Base-by-base conservation (phyloP, 345 rosid species). In the Eucalyptus viminalis region DNA sequence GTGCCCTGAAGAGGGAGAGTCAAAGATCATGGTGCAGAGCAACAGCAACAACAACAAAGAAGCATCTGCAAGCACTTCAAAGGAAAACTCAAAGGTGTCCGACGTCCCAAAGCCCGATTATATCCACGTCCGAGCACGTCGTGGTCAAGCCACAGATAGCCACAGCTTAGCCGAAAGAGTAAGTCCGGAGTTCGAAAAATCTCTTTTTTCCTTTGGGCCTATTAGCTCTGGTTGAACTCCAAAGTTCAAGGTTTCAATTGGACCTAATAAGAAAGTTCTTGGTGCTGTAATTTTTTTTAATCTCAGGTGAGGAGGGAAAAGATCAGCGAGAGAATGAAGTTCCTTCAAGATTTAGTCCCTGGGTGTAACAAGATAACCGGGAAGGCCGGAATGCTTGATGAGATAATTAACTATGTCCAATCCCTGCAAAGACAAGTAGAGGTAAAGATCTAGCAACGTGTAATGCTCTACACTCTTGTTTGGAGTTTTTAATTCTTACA, bases 131-230 rank as follows among this genome's bases (percentile, higher is more conserved):
- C 91, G 99, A 56, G 99, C 99, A 15, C 97, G 99, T 19, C 95
- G 99, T 24, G 99, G 99, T 37, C 98, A 98, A 92, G 99, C 99
- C 88, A 97, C 99, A 47, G 99, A 98, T 88, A 98, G 99, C 92
- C 99, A 98, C 91, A 98, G 99, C 93, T 92, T 98, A 89, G 99
- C 99, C 45, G 99, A 98, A 91, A 93, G 99, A 91, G 99, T 98
- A 88, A 96, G 99, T 89, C 31, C 44, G 22, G 62, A 51, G 56
- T 86, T 34, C 14, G 13, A 49, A 34, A 49, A 6, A 49, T 86
- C 27, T 47, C 19, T 49, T 86, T 49, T 49, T 17, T 9, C 60
- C 87, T 40, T 60, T 80, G 27, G 29, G 50, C 27, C 25, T 60
- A 65, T 34, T 43, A 87, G 27, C 83, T 76, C 47, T 37, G 27